Evolutionary conservation across 352 stramenopile genomes (phyloP), one percentile per base, ranked within the genome.

Genomic region (Peronospora destructor): DNA sequence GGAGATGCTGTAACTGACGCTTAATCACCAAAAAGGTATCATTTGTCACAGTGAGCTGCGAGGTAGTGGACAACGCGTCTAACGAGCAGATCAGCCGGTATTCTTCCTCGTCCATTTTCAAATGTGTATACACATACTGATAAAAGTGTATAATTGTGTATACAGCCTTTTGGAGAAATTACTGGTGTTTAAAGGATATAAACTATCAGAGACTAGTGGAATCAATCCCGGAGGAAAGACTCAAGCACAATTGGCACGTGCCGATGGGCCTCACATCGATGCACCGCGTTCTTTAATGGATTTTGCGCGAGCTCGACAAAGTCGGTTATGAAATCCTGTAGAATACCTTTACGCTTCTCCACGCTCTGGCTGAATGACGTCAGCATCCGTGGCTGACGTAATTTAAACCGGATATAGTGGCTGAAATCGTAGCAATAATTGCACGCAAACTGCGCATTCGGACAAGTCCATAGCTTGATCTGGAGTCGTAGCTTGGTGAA

Each of bases 21-120:
- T 85, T 77, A 49, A 88, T 84, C 28, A 83, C 61, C 12, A 56
- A 49, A 48, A 82, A 86, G 8, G 53, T 64, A 37, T 84, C 70
- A 30, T 78, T 68, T 1, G 59, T 65, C n/a, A 84, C 62, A 2
- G 55, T 70, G 26, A 82, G 64, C 17, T 42, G 33, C 10, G 11
- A 12, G 7, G 21, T 25, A 16, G 34, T 14, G 10, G 71, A 68
- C 40, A 64, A 82, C 46, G 37, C 56, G 6, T 55, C 9, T 21
- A 84, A 56, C 60, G 67, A 66, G 43, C 71, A 78, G 50, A 85
- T 73, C 6, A 50, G 55, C 25, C 57, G 61, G 30, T 68, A 82
- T 49, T 82, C 71, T 12, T 61, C 37, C 0, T 80, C 69, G 13
- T 84, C 62, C 71, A 85, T 85, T 6, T 39, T 34, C 4, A 3